Base-by-base conservation (phyloP, 164 flowering plant genomes). In the Brasenia schreberi region DNA sequence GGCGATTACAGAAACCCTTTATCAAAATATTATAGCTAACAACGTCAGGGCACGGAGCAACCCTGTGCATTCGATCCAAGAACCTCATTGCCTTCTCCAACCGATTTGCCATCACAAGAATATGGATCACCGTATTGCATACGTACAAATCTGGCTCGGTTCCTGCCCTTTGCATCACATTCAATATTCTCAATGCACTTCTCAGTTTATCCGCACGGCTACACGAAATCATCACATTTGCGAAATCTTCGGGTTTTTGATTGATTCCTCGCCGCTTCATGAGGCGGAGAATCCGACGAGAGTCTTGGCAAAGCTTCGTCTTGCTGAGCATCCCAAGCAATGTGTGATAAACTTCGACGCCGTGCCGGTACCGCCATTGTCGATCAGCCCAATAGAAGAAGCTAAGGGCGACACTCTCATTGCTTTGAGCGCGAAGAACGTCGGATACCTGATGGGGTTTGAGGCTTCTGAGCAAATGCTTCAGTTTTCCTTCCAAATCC, bases 331-430 rank as follows among this genome's bases (percentile, higher is more conserved):
- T 66, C 70, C 81, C 83, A 61, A 94, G 91, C 91, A 94, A 84
- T 17, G 76, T 74, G 68, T 86, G 85, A 66, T 89, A 91, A 39
- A 87, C 96, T 64, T 80, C 66, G 0, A 79, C 80, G 33, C 75
- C 81, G 68, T 91, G 98, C 19, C 87, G 76, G 68, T 93, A 93
- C 62, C 95, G 76, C 97, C 97, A 89, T 65, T 87, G 96, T 62
- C 91, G 63, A 52, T 93, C 90, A 63, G 91, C 96, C 98, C 97
- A 93, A 66, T 86, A 84, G 75, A 90, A 93, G 77, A 93, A 89
- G n/a, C 79, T 71, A 73, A 89, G 72, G 33, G 98, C 90, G 58
- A 83, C 73, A 12, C 96, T 79, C 66, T 84, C 88, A 72, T 93
- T 97, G 5, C 66, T 66, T 68, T 76, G 91, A 27, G 77, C 78